Base-by-base conservation (phyloP, 148 eudicot genomes). In the Rheum nobile region DNA sequence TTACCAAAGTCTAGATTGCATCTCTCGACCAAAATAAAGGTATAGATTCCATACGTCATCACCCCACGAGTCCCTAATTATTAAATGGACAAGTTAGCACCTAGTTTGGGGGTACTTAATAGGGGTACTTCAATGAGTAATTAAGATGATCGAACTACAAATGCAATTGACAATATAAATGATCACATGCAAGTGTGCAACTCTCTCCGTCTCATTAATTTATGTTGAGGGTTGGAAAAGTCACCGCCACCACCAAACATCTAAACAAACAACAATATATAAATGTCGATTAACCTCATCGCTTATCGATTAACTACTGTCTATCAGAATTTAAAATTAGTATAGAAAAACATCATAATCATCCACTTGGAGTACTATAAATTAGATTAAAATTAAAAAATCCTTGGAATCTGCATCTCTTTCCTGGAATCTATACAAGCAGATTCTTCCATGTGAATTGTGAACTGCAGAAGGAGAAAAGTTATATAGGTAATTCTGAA, bases 81-180 rank as follows among this genome's bases (percentile, higher is more conserved):
- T 16, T 31, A 31, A 65, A 22, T 28, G 67, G 67, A 61, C 67
- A 28, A 28, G 19, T 11, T 65, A 31, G 39, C 70, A 65, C 70
- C 2, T 14, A 65, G 17, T 65, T 65, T 31, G 21, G 70, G 11
- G 14, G 70, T n/a, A n/a, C n/a, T n/a, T n/a, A n/a, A n/a, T n/a
- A n/a, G n/a, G n/a, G n/a, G n/a, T n/a, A 65, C 10, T 65, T 65
- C 32, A 65, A 65, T 65, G 70, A 5, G 21, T 29, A 34, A 4
- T 65, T 32, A 65, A 32, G 70, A 16, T 65, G 41, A 63, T 50
- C n/a, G 38, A 31, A 65, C 70, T 65, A 65, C 39, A 65, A 65
- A 32, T 61, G 35, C 28, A 13, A 28, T 65, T 65, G 24, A 65
- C 70, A 65, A 21, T 32, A 34, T 34, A 65, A 65, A 65, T 65